phyloP scores from a whole-genome alignment of 2,329 filamentous ascomycete species.

The Diatrype stigma region DNA sequence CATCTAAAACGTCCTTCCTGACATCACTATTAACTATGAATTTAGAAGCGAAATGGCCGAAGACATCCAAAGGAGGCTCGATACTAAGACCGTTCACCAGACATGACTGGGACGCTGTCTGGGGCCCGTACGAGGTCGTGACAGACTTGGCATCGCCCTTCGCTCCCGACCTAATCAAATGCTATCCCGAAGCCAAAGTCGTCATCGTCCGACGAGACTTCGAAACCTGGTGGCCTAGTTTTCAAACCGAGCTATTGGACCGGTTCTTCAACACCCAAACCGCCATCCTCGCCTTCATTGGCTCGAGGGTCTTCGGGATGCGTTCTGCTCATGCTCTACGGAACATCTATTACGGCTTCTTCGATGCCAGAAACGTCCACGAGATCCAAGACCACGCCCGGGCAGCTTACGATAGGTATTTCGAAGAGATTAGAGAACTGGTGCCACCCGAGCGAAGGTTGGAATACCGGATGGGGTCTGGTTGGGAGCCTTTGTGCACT shows the following conservation, averaged over 20 bases:
- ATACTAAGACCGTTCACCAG: no score
- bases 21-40: no score
- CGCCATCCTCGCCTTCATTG: no score
- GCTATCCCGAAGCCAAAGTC: constrained; percentile 12
- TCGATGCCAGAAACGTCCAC: background rate
- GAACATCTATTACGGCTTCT: constrained; percentile 2
- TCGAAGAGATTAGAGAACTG: background rate
- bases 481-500: constrained; percentile 4
- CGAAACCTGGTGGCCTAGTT: constrained; percentile 12
- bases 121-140: constrained; percentile 9
- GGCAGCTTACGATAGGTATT: constrained; percentile 4
- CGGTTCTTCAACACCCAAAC: constrained; percentile 1
- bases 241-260: constrained; percentile 4
- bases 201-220: constrained; percentile 11
- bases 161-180: constrained; percentile 4
- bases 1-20: no score
- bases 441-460: constrained; percentile 2
- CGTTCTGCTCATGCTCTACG: constrained; percentile 1
- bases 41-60: constrained; percentile 11
- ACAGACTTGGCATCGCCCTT: constrained; percentile 8
- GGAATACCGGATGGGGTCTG: constrained; percentile 4
- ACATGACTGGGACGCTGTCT: no score
- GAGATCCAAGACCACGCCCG: background rate
- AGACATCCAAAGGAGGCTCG: no score
- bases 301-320: background rate